phyloP scores from a whole-genome alignment of 1,284 basidiomycete genomes.

The Grifola frondosa region DNA sequence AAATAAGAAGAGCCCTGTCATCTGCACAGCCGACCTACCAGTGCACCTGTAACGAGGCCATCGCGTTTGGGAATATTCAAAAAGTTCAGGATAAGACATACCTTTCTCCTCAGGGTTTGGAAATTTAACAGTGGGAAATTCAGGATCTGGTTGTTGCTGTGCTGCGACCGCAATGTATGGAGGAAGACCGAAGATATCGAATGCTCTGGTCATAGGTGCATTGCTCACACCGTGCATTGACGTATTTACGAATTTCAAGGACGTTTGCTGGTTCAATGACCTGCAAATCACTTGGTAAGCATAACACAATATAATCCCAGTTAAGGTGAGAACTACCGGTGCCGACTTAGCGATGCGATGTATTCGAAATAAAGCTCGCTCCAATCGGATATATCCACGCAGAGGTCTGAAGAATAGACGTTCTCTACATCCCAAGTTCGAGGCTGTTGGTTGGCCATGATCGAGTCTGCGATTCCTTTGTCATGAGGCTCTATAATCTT shows the following conservation, averaged over 20 bases:
- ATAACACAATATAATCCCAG: not conserved
- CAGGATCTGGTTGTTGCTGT: constrained; percentile 73
- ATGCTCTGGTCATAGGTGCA: constrained; percentile 55
- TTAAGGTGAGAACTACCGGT: constrained; percentile 37
- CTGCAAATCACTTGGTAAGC: constrained; percentile 22
- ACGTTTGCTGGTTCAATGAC: constrained; percentile 26
- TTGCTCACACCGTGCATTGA: constrained; percentile 87
- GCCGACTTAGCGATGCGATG: constrained; percentile 41
- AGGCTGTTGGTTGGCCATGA: constrained; percentile 61
- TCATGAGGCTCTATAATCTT: constrained; percentile 85
- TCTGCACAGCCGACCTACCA: constrained; percentile 10
- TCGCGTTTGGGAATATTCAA: not conserved
- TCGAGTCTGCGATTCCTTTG: constrained; percentile 65
- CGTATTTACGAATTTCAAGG: constrained; percentile 66
- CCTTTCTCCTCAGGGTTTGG: constrained; percentile 90
- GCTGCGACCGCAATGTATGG: constrained; percentile 59
- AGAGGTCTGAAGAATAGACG: constrained; percentile 41
- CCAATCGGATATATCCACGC: constrained; percentile 62
- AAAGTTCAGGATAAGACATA: constrained; percentile 21
- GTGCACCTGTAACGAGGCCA: constrained; percentile 15
- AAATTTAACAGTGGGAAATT: constrained; percentile 80
- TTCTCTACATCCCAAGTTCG: constrained; percentile 44
- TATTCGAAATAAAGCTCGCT: constrained; percentile 56
- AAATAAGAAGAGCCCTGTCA: not conserved
- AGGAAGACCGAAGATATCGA: constrained; percentile 56